Base-by-base conservation (phyloP, 495 filamentous ascomycete species). In the Letharia columbiana region DNA sequence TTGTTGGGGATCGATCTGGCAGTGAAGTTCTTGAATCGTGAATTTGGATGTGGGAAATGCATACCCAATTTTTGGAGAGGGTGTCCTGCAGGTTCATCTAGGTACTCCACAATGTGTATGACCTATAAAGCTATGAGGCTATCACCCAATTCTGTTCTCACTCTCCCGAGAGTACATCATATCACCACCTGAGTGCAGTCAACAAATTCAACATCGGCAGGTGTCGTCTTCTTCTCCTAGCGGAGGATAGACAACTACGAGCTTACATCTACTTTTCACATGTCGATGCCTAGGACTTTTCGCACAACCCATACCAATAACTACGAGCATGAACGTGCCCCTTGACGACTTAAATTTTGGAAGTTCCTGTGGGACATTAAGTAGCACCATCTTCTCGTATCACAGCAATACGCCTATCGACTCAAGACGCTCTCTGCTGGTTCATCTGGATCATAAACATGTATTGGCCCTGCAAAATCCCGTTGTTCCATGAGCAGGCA, bases 11-110 rank as follows among this genome's bases (percentile, higher is more conserved):
- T 52, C 2, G n/a, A 52, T 28, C 6, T 52, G 7, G 31, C n/a
- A n/a, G 45, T 49, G 9, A 56, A 56, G 28, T 13, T 56, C 52
- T 56, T 35, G 28, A 33, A 35, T 35, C 5, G 28, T 28, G 18
- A 56, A 56, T 56, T 35, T 56, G 52, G 28, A 17, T 56, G 31
- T 56, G 52, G 52, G 15, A 56, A 56, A 13, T 35, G 52, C 52
- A 56, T 8, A 13, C 13, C 52, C 52, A 35, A 56, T 35, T 56
- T 13, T 28, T 33, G 28, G 52, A 23, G 49, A 2, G 0, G 15
- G 31, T 56, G 13, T 56, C 28, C 31, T 56, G 52, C 52, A 56
- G 52, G 31, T 33, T 33, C 52, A 56, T 56, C 52, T 56, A 33
- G 52, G 35, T 56, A 28, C 23, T 9, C 31, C 12, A 31, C 35